phyloP scores from a whole-genome alignment of 2,329 filamentous ascomycete species.

The Microsporum audouinii region DNA sequence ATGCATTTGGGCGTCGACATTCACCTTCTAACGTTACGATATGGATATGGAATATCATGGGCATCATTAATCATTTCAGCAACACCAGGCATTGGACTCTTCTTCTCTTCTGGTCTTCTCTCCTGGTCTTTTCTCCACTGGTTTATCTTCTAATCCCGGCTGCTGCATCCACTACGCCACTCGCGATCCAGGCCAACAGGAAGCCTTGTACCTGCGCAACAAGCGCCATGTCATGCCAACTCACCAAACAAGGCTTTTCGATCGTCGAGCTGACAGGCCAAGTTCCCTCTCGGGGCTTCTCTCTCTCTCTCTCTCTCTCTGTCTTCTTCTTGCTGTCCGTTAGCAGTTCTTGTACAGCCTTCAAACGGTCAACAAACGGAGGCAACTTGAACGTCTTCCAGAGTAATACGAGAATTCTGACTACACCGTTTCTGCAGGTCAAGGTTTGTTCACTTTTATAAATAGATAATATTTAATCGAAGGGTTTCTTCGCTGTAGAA shows the following conservation, averaged over 20 bases:
- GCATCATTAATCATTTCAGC: background rate
- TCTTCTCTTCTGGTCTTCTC: background rate
- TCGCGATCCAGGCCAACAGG: background rate
- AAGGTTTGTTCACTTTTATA: background rate
- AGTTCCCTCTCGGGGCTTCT: background rate
- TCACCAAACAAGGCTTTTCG: background rate
- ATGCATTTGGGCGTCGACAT: background rate
- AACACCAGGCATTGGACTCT: background rate
- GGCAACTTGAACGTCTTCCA: background rate
- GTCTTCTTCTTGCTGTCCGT: background rate
- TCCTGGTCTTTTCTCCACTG: background rate
- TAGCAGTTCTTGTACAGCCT: background rate
- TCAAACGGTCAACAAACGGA: background rate
- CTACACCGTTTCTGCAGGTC: background rate
- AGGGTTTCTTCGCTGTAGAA: background rate
- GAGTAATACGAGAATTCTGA: background rate
- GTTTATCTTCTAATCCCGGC: background rate
- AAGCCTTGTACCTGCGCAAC: slow-evolving; percentile 1
- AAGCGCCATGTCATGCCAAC: slow-evolving; percentile 1
- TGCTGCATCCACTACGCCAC: background rate
- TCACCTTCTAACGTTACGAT: background rate
- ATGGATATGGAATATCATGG: background rate
- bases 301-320: background rate
- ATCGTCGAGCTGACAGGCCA: background rate
- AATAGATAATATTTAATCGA: background rate